These are phyloP conservation scores for Talaromyces thailandensis DNA, from an alignment of 495 filamentous ascomycete species.

Conservation along the genomic window DNA sequence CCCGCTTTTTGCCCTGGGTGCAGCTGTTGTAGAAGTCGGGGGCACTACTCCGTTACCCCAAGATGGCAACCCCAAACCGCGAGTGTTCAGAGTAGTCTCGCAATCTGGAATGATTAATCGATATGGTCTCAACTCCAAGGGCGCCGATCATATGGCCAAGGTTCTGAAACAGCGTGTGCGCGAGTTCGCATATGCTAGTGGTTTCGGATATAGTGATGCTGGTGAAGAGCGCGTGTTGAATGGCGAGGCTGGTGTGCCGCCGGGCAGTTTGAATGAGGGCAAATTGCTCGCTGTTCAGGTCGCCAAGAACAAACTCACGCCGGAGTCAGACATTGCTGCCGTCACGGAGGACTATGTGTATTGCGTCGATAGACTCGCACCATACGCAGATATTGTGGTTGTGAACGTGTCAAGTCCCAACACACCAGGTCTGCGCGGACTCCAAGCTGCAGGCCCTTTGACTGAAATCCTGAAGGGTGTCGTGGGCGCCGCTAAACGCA, in stretches of 20 bases:
- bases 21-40: constrained; percentile 81
- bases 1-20: constrained; percentile 70
- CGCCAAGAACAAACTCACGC: constrained; percentile 90
- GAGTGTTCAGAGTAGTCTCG: constrained; percentile 76
- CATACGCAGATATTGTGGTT: constrained; percentile 86
- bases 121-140: constrained; percentile 87
- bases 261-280: constrained; percentile 66
- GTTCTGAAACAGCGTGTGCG: constrained; percentile 69
- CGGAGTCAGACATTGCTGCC: constrained; percentile 73
- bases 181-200: constrained; percentile 60
- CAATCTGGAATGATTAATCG: constrained; percentile 87
- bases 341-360: constrained; percentile 78
- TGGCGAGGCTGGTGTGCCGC: constrained; percentile 53
- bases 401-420: constrained; percentile 97
- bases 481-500: constrained; percentile 60
- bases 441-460: constrained; percentile 75
- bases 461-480: constrained; percentile 73
- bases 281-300: constrained; percentile 85
- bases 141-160: constrained; percentile 77
- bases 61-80: constrained; percentile 73
- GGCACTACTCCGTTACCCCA: constrained; percentile 82
- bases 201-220: constrained; percentile 51
- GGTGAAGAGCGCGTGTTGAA: constrained; percentile 66
- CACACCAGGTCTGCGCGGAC: constrained; percentile 75
- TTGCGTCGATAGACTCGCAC: constrained; percentile 71